Percentiles rank a stretch among this genome's conserved stretches.
phyloP scores from a whole-genome alignment of 2,329 filamentous ascomycete species.

The Colletotrichum acutatum region DNA sequence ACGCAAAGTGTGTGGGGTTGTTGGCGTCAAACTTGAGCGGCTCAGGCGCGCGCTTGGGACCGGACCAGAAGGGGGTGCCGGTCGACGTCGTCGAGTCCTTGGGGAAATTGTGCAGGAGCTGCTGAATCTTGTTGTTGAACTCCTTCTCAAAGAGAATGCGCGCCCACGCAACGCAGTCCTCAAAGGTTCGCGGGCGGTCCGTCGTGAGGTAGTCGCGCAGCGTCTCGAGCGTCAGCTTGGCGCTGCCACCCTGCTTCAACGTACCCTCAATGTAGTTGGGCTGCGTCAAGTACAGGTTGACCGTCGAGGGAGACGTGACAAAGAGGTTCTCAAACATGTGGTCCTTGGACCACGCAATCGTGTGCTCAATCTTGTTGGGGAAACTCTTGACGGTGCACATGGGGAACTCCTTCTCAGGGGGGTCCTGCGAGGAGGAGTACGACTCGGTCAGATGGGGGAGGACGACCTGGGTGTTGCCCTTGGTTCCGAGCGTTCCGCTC shows the following conservation, averaged over 20 bases:
- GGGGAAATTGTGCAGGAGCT: constrained; percentile 96
- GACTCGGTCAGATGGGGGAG: constrained; percentile 93
- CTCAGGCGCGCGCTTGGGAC: constrained; percentile 95
- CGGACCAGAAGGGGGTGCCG: constrained; percentile 96
- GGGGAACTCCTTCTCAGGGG: constrained; percentile 97
- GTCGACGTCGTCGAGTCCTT: constrained; percentile 90
- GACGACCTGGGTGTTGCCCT: constrained; percentile 97
- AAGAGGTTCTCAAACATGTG: constrained; percentile 91
- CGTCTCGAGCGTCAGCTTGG: constrained; percentile 92
- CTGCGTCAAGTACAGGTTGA: constrained; percentile 93
- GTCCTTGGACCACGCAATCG: constrained; percentile 97
- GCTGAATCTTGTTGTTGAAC: constrained; percentile 96
- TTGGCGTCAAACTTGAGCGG: constrained; percentile 87
- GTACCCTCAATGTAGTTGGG: constrained; percentile 89
- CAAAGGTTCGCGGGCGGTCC: constrained; percentile 90
- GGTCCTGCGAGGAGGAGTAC: constrained; percentile 94
- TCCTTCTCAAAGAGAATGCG: constrained; percentile 94
- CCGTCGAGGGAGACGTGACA: constrained; percentile 91
- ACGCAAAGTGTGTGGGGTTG: constrained; percentile 88
- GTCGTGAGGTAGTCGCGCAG: constrained; percentile 91
- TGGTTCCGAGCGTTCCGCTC: constrained; percentile 97
- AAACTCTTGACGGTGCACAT: constrained; percentile 99
- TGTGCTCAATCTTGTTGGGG: constrained; percentile 98
- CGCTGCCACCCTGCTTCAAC: constrained; percentile 92
- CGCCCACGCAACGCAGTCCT: constrained; percentile 97